phyloP scores from a whole-genome alignment of 306 rosid species.

The Rosa chinensis region DNA sequence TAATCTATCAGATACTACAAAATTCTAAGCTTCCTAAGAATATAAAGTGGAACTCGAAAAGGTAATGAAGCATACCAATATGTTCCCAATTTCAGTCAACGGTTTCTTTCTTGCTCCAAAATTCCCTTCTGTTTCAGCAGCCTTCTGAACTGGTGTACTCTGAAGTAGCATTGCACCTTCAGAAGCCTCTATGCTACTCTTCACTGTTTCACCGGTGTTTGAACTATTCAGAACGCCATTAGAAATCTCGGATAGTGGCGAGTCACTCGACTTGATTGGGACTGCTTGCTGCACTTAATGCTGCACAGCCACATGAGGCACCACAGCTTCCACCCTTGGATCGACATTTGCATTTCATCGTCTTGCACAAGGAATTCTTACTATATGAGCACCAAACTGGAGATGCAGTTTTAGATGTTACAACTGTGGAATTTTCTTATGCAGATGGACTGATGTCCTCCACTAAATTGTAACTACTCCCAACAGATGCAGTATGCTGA shows the following conservation, averaged over 20 bases:
- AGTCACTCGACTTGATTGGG: slow-evolving; percentile 28
- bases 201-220: slow-evolving; percentile 17
- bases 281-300: slow-evolving; percentile 59
- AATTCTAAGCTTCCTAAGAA: neutral
- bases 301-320: slow-evolving; percentile 71
- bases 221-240: slow-evolving; percentile 30
- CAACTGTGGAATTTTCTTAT: slow-evolving; percentile 28
- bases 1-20: neutral
- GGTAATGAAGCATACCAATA: slow-evolving; percentile 45
- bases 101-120: slow-evolving; percentile 57
- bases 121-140: slow-evolving; percentile 20
- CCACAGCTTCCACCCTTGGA: slow-evolving; percentile 75
- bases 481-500: slow-evolving; percentile 40
- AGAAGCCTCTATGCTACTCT: slow-evolving; percentile 32
- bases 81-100: slow-evolving; percentile 71
- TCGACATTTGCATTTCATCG: slow-evolving; percentile 83
- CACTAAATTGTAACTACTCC: slow-evolving; percentile 31
- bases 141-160: slow-evolving; percentile 56
- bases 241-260: slow-evolving; percentile 33
- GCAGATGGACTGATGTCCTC: slow-evolving; percentile 38
- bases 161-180: slow-evolving; percentile 61
- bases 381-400: slow-evolving; percentile 80
- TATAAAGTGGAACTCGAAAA: neutral
- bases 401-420: slow-evolving; percentile 35
- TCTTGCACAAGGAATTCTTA: slow-evolving; percentile 81